Conservation (phyloP, 805 yeast species). For the Hanseniaspora opuntiae region DNA sequence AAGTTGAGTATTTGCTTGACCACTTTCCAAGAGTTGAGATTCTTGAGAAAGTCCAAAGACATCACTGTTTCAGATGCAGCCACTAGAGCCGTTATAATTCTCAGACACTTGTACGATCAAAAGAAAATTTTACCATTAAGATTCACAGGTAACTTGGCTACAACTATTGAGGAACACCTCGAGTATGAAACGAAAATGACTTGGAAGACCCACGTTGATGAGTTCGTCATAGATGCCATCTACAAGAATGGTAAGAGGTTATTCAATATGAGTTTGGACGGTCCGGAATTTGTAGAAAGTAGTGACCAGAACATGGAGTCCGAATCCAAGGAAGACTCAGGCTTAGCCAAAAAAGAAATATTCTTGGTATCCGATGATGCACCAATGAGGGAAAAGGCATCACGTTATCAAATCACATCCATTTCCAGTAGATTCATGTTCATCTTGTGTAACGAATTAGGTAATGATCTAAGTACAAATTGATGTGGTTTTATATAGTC, state of each 20-base stretch:
- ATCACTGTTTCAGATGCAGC: conserved; percentile 68
- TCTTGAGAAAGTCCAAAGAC: conserved; percentile 56
- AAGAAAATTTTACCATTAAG: conserved; percentile 45
- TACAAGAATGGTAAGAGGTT: conserved; percentile 29
- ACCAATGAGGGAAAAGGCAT: conserved; percentile 53
- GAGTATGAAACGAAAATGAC: conserved; percentile 62
- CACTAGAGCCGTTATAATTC: conserved; percentile 61
- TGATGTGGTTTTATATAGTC: background rate
- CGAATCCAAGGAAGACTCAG: background rate
- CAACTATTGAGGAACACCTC: conserved; percentile 54
- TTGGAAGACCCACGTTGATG: conserved; percentile 64
- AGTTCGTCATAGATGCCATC: conserved; percentile 43
- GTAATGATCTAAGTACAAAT: conserved; percentile 19
- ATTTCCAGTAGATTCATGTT: conserved; percentile 26
- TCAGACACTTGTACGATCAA: conserved; percentile 50
- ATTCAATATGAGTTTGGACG: conserved; percentile 12
- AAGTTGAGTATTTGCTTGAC: conserved; percentile 56
- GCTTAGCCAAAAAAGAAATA: conserved; percentile 26
- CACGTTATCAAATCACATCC: conserved; percentile 22
- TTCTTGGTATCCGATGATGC: conserved; percentile 61
- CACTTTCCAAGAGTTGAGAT: conserved; percentile 64
- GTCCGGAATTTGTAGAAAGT: conserved; percentile 8
- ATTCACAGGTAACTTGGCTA: conserved; percentile 56
- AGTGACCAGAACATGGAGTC: background rate
- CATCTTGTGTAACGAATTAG: conserved; percentile 22